Evolutionary conservation across 176 grass and related monocot species (phyloP), one percentile per base, ranked within the genome.

Genomic region (Juncus inflexus): DNA sequence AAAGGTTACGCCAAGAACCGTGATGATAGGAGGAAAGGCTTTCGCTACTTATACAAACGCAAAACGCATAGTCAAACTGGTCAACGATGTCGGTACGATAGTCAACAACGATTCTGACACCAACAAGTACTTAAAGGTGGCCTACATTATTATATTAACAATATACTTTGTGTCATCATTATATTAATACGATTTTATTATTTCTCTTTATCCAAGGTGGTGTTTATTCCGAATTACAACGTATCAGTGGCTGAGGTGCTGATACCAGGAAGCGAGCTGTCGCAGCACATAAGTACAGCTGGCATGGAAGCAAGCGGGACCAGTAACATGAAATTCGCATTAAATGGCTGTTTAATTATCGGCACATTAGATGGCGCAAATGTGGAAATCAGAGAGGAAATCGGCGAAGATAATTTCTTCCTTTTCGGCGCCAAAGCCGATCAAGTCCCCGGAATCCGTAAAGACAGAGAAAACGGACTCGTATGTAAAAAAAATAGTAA

Each of bases 221-320:
- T 92, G 41, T 99, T 99, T 66, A 86, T 99, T 82, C 94, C 94
- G 45, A 99, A 99, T 64, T 99, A 92, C 86, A 99, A 92, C 69
- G 89, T 99, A 10, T 99, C 94, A 37, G 94, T 90, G 53, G 94
- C 94, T 19, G 94, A 99, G 83, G 75, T 99, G 57, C 80, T 99
- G 63, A 99, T 99, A 84, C 94, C 94, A 72, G 94, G 94, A 35
- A 99, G 94, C 42, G 94, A 99, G 61, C 47, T 99, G 50, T 92
- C 89, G 54, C 94, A 99, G 65, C 89, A 99, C 52, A 92, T 99
- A 14, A 99, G 94, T 77, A 99, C 94, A 40, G 94, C 94, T 76
- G 94, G 94, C 76, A 92, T 99, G 94, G 94, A 99, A 68, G 94
- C 89, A 70, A 99, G 94, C 69, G 94, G 94, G 60, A 92, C 94